These are phyloP conservation scores for Rhodotorula toruloides DNA, from an alignment of 768 basidiomycete genomes.

Conservation along the genomic window DNA sequence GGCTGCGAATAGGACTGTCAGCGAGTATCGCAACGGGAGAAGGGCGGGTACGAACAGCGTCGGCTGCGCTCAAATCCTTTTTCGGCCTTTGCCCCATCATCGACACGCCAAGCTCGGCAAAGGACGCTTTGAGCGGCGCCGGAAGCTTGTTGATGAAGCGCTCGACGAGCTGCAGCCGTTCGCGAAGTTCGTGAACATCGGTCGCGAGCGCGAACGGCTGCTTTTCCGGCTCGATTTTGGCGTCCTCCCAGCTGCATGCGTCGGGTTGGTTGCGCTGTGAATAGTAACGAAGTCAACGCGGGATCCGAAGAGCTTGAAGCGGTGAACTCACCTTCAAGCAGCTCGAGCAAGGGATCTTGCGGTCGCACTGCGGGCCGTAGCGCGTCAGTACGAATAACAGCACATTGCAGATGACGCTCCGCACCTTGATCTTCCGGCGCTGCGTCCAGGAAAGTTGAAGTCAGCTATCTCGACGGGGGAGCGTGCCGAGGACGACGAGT, in stretches of 20 bases:
- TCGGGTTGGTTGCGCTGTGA: slow-evolving; percentile 12
- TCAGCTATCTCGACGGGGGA: background rate
- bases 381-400: background rate
- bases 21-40: background rate
- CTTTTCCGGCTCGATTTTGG: slow-evolving; percentile 35
- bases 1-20: background rate
- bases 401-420: fast-evolving
- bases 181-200: slow-evolving; percentile 24
- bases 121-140: background rate
- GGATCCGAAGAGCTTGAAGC: background rate
- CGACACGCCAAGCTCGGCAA: slow-evolving; percentile 18
- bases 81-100: background rate
- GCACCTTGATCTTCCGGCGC: slow-evolving; percentile 29
- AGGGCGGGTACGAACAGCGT: background rate
- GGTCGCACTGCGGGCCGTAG: slow-evolving; percentile 14
- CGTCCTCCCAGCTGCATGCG: slow-evolving; percentile 35
- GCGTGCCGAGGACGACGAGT: no score
- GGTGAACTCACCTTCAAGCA: slow-evolving; percentile 20
- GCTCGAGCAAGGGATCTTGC: slow-evolving; percentile 24
- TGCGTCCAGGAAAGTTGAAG: background rate
- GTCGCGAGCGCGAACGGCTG: slow-evolving; percentile 34
- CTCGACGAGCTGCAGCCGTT: slow-evolving; percentile 15
- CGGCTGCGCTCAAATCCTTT: background rate
- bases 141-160: slow-evolving; percentile 35
- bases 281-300: background rate